These are phyloP conservation scores for Amaranthus palmeri DNA, from an alignment of 148 eudicot species.

Conservation along the genomic window DNA sequence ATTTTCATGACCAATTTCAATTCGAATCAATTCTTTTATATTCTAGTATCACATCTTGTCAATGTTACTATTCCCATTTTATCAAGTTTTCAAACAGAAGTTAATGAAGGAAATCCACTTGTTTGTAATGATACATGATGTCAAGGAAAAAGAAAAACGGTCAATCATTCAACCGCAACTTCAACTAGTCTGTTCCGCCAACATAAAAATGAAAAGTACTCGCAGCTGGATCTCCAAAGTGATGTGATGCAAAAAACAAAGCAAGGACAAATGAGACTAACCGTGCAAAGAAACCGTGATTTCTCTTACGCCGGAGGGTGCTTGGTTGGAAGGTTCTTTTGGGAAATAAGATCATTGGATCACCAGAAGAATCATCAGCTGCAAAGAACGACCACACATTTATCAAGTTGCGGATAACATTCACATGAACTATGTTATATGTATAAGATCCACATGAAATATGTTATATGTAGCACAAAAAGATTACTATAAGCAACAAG, in stretches of 20 bases:
- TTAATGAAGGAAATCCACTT: too few species aligned
- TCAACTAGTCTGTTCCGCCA: too few species aligned
- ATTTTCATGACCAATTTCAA: not conserved
- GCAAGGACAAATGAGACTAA: constrained; percentile 20
- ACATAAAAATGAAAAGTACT: too few species aligned
- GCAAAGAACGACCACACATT: not conserved
- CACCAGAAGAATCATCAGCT: constrained; percentile 59
- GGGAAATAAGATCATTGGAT: constrained; percentile 64
- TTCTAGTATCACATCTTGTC: not conserved
- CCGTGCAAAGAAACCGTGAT: constrained; percentile 90
- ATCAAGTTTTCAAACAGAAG: too few species aligned
- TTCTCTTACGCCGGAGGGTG: constrained; percentile 81
- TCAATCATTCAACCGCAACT: too few species aligned
- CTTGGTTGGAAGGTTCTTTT: constrained; percentile 95
- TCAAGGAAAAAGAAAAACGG: too few species aligned
- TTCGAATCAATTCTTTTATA: not conserved
- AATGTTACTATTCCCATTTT: too few species aligned
- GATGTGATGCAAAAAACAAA: not conserved
- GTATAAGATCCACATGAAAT: not conserved
- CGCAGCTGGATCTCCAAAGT: too few species aligned
- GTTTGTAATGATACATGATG: too few species aligned
- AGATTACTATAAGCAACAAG: not conserved
- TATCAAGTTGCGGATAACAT: not conserved
- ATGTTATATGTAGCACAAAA: not conserved
- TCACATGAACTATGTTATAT: not conserved